A percentile compares a stretch with the other conserved stretches of the same genome.
Conservation (phyloP, 768 basidiomycete species). For the Amanita rubescens region DNA sequence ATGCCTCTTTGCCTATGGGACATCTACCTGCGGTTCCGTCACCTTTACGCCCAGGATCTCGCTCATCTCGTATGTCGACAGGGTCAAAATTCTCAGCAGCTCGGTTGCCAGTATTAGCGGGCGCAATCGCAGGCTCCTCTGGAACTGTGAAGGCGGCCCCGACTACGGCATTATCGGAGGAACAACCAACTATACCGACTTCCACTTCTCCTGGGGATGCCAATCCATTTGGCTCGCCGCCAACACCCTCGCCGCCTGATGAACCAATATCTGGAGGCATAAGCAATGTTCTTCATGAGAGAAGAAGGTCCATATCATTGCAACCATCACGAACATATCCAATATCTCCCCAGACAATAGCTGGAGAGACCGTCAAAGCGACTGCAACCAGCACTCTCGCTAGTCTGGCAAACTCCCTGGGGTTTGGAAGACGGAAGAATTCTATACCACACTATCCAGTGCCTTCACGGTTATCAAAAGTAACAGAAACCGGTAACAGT, state of each 20-base stretch:
- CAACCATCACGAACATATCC: conserved; percentile 43
- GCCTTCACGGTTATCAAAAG: conserved; percentile 1
- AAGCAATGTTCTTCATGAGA: conserved; percentile 32
- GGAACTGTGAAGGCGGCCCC: conserved; percentile 49
- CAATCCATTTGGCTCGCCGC: conserved; percentile 31
- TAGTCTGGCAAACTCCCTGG: conserved; percentile 58
- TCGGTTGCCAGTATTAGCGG: conserved; percentile 54
- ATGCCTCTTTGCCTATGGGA: conserved; percentile 1
- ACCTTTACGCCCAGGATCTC: conserved; percentile 64
- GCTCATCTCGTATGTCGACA: conserved; percentile 61
- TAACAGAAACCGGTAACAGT: not conserved
- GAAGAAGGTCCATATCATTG: conserved; percentile 56
- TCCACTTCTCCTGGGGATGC: conserved; percentile 36
- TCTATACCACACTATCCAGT: not conserved
- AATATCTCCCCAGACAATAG: conserved; percentile 28
- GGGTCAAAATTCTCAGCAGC: conserved; percentile 62
- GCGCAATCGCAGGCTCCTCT: conserved; percentile 32
- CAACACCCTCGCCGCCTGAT: conserved; percentile 47
- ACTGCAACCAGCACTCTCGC: conserved; percentile 48
- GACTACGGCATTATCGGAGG: conserved; percentile 59
- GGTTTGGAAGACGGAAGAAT: conserved; percentile 52
- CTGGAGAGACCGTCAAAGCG: conserved; percentile 22
- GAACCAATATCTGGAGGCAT: conserved; percentile 59
- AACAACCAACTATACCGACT: conserved; percentile 33
- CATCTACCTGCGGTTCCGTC: conserved; percentile 38